Conservation (phyloP, 176 grass and related monocot species). For the Pontederia paniculata region DNA sequence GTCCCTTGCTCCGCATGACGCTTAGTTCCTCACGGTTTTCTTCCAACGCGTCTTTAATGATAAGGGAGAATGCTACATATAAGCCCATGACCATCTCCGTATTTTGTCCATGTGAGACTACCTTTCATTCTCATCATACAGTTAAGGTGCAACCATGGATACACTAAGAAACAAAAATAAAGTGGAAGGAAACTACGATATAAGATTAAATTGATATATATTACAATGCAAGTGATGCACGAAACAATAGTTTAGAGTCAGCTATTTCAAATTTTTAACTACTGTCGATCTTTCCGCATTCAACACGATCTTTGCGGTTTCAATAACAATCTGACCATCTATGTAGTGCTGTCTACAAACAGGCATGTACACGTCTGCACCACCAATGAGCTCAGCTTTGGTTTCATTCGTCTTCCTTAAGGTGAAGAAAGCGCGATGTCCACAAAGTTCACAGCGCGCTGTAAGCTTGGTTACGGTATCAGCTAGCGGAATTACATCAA, state of each 20-base stretch:
- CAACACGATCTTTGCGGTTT: slow-evolving; percentile 53
- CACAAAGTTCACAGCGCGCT: slow-evolving; percentile 68
- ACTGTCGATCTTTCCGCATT: slow-evolving; percentile 36
- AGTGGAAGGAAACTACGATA: no score
- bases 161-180: no score
- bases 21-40: no score
- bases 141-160: no score
- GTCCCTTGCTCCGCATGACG: no score
- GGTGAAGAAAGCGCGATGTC: slow-evolving; percentile 63
- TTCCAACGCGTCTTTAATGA: no score
- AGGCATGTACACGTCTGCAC: slow-evolving; percentile 84
- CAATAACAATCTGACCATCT: slow-evolving; percentile 51
- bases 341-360: slow-evolving; percentile 85
- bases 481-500: slow-evolving; percentile 83
- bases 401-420: slow-evolving; percentile 76
- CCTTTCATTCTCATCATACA: no score
- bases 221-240: no score
- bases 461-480: slow-evolving; percentile 78
- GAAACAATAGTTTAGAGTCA: not conserved
- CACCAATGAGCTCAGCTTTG: slow-evolving; percentile 66
- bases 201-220: no score
- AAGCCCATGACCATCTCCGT: no score
- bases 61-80: no score
- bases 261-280: slow-evolving; percentile 28
- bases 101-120: no score